Evolutionary conservation across 371 early-diverging fungal genomes (phyloP), one percentile per base, ranked within the genome.

Genomic region (Choanephora cucurbitarum): DNA sequence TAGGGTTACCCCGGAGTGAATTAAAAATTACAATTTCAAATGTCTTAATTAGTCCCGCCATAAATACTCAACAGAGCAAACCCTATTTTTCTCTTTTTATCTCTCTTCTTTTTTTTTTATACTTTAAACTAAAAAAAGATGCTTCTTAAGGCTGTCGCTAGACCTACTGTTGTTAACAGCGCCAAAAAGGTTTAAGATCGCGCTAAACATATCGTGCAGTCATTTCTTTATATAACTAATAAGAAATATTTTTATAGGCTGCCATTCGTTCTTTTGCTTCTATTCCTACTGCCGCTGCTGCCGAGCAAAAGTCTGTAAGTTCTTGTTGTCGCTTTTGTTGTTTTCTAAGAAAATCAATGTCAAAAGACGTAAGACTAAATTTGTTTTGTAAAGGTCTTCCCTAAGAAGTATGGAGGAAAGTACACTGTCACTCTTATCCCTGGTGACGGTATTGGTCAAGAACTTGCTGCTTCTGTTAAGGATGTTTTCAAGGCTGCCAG

Each of bases 361-460:
- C 37, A 11, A 2, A 9, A 37, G 11, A 1, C n/a, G n/a, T 45
- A 31, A 34, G 28, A n/a, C 37, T 14, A n/a, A 39, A 40, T 9
- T 61, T 28, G 28, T 7, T 5, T 28, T 3, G 28, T 28, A 28
- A 3, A 75, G 75, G 69, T 69, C 34, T 62, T 62, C 57, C 66
- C 72, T 53, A 75, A 75, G 60, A 75, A 75, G 66, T 75, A 75
- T 51, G 75, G 75, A 47, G 97, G 97, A 39, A 86, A 58, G 21
- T 89, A 93, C 83, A 97, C 92, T 49, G 94, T 95, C 52, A 98
- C 98, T 18, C 77, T 98, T 51, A 94, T 98, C 66, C 98, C 97
- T 44, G 98, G 98, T 67, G 98, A 98, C 70, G 98, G 98, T 76
- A 89, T 97, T 55, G 98, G 98, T 57, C 85, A 86, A 67, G 98